A percentile compares a stretch with the other conserved stretches of the same genome.
Conservation (phyloP, 768 basidiomycete genomes). For the Leccinum imitatum region DNA sequence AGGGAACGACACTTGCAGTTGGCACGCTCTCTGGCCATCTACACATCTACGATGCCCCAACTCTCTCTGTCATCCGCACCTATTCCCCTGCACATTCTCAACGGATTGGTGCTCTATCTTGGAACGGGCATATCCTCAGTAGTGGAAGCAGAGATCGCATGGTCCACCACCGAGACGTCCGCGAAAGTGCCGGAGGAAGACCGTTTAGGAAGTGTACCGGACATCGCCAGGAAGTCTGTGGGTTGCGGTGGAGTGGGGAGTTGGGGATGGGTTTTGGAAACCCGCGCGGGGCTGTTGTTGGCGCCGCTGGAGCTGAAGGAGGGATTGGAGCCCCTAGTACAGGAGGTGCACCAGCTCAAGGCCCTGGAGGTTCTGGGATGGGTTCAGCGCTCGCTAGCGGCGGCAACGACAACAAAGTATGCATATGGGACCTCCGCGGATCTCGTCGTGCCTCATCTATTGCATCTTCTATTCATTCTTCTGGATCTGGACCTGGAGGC, state of each 20-base stretch:
- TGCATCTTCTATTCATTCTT: slow-evolving; percentile 26
- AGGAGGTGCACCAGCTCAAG: slow-evolving; percentile 27
- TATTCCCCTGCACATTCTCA: slow-evolving; percentile 84
- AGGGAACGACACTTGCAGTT: slow-evolving; percentile 87
- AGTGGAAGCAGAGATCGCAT: slow-evolving; percentile 90
- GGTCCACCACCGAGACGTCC: slow-evolving; percentile 91
- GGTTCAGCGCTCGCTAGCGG: slow-evolving; percentile 80
- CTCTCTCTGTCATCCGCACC: slow-evolving; percentile 70
- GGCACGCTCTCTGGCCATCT: slow-evolving; percentile 88
- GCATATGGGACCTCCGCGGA: slow-evolving; percentile 91
- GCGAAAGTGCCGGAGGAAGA: slow-evolving; percentile 53
- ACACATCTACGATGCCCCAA: slow-evolving; percentile 91
- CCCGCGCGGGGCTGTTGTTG: slow-evolving; percentile 17
- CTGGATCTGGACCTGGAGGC: slow-evolving; percentile 32
- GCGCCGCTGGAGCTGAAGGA: slow-evolving; percentile 27
- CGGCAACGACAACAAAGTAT: slow-evolving; percentile 98
- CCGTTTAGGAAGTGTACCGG: slow-evolving; percentile 74
- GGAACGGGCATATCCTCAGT: slow-evolving; percentile 85
- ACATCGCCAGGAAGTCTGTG: slow-evolving; percentile 94
- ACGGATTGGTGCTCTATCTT: slow-evolving; percentile 91
- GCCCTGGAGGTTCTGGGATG: slow-evolving; percentile 33
- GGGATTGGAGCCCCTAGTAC: slow-evolving; percentile 20
- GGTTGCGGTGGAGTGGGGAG: slow-evolving; percentile 79
- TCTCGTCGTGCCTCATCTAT: slow-evolving; percentile 39
- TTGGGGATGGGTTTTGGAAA: slow-evolving; percentile 28